Base-by-base conservation (phyloP, 2,329 filamentous ascomycete species). In the Aspergillus sp. region DNA sequence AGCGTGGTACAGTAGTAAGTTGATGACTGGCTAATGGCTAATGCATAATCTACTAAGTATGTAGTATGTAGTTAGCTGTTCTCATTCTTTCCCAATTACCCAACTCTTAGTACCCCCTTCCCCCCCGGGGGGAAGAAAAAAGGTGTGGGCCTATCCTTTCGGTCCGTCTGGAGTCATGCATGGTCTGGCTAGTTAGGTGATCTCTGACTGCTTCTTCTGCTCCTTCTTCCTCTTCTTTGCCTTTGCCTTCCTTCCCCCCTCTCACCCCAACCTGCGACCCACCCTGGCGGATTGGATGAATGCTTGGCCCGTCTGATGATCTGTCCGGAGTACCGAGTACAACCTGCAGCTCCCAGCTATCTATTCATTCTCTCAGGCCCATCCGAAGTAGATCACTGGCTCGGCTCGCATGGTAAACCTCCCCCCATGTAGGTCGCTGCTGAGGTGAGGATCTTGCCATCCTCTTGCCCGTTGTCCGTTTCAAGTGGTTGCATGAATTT, bases 261-360 rank as follows among this genome's bases (percentile, higher is more conserved):
- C 32, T 36, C 32, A 13, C 32, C 32, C 27, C 27, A 30, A 30
- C 27, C 32, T 36, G 32, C 32, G 44, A 48, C 44, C 44, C 44
- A 30, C 41, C 44, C 25, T 23, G 44, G 23, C 25, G 44, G 44
- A 25, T 49, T 49, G 44, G 25, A 27, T 49, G 44, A 49, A 25
- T 49, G 44, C 44, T 49, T 49, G 44, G 44, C 44, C 44, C 44
- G 15, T 49, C 44, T 49, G 44, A 30, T 49, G 44, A 49, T 49
- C 44, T 49, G 44, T 30, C 21, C 44, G 25, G 44, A 49, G 21
- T 49, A 49, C 44, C 8, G 44, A 49, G 44, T 49, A 49, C 21
- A 25, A 25, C 44, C 25, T 49, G 41, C 41, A 44, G 41, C 11
- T 23, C 32, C 19, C 19, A 44, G 23, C 41, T 21, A 8, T 44